Evolutionary conservation across 306 rosid genomes (phyloP).

Genomic region (Biancaea sappan): DNA sequence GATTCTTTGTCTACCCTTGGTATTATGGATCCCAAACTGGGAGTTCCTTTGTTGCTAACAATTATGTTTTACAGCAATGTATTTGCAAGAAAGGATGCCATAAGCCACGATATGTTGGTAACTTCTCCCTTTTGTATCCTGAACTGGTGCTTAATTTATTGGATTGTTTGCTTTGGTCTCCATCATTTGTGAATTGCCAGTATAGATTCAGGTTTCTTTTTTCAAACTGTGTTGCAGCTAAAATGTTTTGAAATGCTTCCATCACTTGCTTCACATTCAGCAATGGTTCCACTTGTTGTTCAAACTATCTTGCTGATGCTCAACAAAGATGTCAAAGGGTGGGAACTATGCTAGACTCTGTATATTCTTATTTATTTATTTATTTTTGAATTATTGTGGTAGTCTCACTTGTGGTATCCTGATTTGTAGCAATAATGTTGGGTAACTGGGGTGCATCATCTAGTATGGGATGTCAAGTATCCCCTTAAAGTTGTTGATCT

Average conservation of each 20-base stretch:
- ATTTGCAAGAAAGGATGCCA: constrained; percentile 65
- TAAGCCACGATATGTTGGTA: constrained; percentile 71
- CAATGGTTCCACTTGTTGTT: constrained; percentile 83
- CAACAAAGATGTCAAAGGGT: constrained; percentile 75
- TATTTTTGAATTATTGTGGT: constrained; percentile 12
- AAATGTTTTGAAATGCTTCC: constrained; percentile 81
- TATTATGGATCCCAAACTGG: constrained; percentile 77
- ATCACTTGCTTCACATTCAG: constrained; percentile 83
- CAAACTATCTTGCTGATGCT: constrained; percentile 94
- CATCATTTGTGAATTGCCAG: constrained; percentile 23
- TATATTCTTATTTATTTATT: constrained; percentile 3
- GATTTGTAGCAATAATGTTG: constrained; percentile 19
- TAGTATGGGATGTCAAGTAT: constrained; percentile 15
- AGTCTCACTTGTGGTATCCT: constrained; percentile 28
- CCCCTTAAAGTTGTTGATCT: not conserved
- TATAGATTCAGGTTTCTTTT: constrained; percentile 19
- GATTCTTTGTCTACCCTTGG: constrained; percentile 78
- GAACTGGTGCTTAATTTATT: constrained; percentile 17
- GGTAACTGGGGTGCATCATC: constrained; percentile 12
- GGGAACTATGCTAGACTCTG: constrained; percentile 42
- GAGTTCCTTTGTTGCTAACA: constrained; percentile 75
- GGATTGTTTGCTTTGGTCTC: constrained; percentile 23
- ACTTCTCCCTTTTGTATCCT: constrained; percentile 35
- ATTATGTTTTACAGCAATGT: constrained; percentile 75
- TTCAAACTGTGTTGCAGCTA: constrained; percentile 60